Evolutionary conservation across 352 stramenopile genomes (phyloP), one percentile per base, ranked within the genome.

Genomic region (Globisporangium carolinianum): DNA sequence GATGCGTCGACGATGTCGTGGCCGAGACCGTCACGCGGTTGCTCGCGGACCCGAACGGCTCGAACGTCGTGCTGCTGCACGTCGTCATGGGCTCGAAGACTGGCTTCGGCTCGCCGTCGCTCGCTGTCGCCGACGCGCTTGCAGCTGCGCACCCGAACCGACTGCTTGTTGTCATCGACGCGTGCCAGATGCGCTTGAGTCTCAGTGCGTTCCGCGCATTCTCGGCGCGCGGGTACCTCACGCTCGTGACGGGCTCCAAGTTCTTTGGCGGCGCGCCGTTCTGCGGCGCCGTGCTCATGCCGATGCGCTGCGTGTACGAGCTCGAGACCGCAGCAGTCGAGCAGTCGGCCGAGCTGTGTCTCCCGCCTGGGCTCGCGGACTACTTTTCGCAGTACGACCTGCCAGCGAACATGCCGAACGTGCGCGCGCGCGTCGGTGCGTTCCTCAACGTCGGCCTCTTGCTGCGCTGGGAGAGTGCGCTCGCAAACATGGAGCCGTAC

Each of bases 221-320:
- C 62, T 58, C 63, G 3, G 50, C 60, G 17, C 79, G 76, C 17
- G 81, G 83, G 4, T 95, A 85, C 50, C 56, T 95, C 4, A 83
- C 82, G 38, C 70, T 96, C 12, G 72, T 90, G 18, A 96, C 87
- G 3, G 86, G 84, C 36, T 95, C 84, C 49, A 96, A 96, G 67
- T 96, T 94, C 63, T 96, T 91, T 53, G 84, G 73, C 14, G 87
- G 84, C 6, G 85, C 83, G 0, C 87, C 87, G 3, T 96, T 96
- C 62, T 93, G 84, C 50, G 87, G 87, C 55, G 83, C 80, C 4
- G 79, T 95, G 50, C 58, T 95, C n/a, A 65, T 95, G 60, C 84
- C 87, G 0, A 85, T 84, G 60, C 77, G 72, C 17, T 87, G 75
- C 42, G 73, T 93, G 18, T 77, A 80, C 47, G 86, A 95, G 59